Evolutionary conservation across 805 yeast species (phyloP), one percentile per base, ranked within the genome.

Genomic region (Cyberlindnera maclurae): DNA sequence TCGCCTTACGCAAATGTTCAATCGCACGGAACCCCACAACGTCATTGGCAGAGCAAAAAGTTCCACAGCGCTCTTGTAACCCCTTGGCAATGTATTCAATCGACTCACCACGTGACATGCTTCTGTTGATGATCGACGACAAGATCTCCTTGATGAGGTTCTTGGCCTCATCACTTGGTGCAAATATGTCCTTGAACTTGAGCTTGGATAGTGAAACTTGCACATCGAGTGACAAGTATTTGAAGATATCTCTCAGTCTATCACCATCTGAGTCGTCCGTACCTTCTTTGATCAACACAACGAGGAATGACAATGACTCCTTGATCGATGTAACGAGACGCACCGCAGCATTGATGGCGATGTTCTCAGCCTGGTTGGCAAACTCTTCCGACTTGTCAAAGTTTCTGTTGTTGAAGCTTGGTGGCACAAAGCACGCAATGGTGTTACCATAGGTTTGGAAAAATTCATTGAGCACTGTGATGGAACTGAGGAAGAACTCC

Each of bases 21-120:
- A 88, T 79, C 0, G 97, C 97, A 60, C 90, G 83, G 68, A 89
- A 93, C 12, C 93, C 85, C 43, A 88, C 71, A 20, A 93, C 96
- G 60, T 93, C 98, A 48, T 83, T 86, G 12, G 95, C 77, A 0
- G 97, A 86, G 55, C 97, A 93, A 61, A 88, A 93, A 0, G 95
- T 79, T 1, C 95, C 95, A 67, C 98, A 93, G 43, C 90, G 79
- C 39, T 86, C 94, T 60, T 93, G 96, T 37, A 93, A 65, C 2
- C 89, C 78, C 27, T 80, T 78, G 1, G 97, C 95, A 37, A 90
- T 85, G 41, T 82, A 69, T 56, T 90, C 97, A 33, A 93, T 90
- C 1, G 95, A 83, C 4, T 86, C 90, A n/a, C 98, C 97, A 47
- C 84, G 77, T 29, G 85, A 71, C 41, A 93, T 88, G 48, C 84